A percentile compares a stretch with the other conserved stretches of the same genome.
phyloP scores from a whole-genome alignment of 306 rosid genomes.

The Cucumis melo region DNA sequence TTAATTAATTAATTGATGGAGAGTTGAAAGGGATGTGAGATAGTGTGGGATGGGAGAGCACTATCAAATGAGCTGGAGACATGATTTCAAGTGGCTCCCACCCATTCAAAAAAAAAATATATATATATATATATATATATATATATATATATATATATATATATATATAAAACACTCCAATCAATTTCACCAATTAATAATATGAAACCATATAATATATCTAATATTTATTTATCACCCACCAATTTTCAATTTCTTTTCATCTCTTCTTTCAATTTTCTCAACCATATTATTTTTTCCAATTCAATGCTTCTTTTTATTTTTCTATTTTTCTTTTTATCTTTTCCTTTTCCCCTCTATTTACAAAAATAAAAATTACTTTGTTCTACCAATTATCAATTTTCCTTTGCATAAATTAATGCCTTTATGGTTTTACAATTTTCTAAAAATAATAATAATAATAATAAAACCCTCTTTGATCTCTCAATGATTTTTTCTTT shows the following conservation, averaged over 20 bases:
- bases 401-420: background rate
- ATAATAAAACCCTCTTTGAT: background rate
- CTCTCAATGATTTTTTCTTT: background rate
- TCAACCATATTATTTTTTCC: background rate
- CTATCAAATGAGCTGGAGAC: slow-evolving; percentile 7
- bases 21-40: background rate
- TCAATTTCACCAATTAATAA: background rate
- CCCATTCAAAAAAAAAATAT: background rate
- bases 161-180: background rate
- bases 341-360: background rate
- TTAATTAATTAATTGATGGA: background rate
- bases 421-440: background rate
- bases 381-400: background rate
- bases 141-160: too few species aligned
- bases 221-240: background rate
- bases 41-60: background rate
- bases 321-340: too few species aligned
- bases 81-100: slow-evolving; percentile 5
- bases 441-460: too few species aligned
- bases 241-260: background rate
- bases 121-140: too few species aligned
- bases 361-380: background rate
- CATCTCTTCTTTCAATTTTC: background rate
- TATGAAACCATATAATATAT: background rate
- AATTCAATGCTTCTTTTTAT: background rate